Evolutionary conservation across 441 rosid species (phyloP).

Genomic region (Populus hybrid): DNA sequence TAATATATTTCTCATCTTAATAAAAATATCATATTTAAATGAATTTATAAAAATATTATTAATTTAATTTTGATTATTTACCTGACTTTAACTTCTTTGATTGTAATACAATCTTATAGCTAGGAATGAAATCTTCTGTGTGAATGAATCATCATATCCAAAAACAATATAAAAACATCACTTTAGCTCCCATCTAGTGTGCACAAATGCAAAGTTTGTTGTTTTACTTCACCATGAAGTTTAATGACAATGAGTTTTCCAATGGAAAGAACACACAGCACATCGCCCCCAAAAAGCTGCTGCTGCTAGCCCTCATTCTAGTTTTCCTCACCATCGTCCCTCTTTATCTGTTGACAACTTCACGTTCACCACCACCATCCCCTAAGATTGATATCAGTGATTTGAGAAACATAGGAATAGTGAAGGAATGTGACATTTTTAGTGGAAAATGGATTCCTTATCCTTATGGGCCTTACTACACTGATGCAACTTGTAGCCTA

Average conservation of each 20-base stretch:
- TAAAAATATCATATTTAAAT: too few relatives aligned
- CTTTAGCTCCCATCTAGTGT: background rate
- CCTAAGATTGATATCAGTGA: conserved; percentile 9
- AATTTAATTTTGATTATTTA: too few relatives aligned
- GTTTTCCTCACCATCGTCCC: conserved; percentile 36
- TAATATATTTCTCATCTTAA: too few relatives aligned
- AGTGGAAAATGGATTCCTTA: conserved; percentile 59
- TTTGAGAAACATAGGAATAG: conserved; percentile 10
- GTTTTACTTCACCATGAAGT: conserved; percentile 28
- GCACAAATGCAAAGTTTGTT: conserved; percentile 4
- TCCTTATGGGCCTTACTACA: conserved; percentile 56
- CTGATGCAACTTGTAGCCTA: conserved; percentile 46
- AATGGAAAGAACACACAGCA: conserved; percentile 11
- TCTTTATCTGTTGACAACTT: conserved; percentile 22
- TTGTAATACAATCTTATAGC: too few relatives aligned
- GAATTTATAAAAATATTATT: too few relatives aligned
- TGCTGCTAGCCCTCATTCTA: conserved; percentile 20
- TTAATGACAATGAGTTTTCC: conserved; percentile 16
- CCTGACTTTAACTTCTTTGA: rapidly evolving
- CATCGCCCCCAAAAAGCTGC: conserved; percentile 9
- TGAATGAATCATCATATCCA: background rate
- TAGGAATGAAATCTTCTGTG: too few relatives aligned
- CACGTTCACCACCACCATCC: conserved; percentile 17
- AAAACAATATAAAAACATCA: conserved; percentile 5
- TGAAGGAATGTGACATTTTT: conserved; percentile 51